Evolutionary conservation across 1,284 basidiomycete genomes (phyloP), one percentile per base, ranked within the genome.

Genomic region (Tausonia pullulans): DNA sequence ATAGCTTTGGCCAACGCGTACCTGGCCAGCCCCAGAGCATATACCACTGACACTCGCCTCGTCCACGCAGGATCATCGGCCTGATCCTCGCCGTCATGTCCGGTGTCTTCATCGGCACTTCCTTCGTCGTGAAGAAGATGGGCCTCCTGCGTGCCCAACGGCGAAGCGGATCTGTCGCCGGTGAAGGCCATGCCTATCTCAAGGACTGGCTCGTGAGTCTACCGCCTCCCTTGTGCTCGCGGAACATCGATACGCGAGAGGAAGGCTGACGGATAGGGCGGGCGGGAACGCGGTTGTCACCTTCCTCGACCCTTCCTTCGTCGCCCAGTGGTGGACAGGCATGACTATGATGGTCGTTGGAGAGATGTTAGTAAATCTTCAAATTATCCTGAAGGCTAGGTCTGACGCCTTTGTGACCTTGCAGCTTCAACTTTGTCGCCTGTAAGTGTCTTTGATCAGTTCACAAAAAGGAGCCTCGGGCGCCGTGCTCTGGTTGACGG

Each of bases 141-240:
- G 91, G 90, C 13, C 78, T 92, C 39, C 62, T 82, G 8, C 56
- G 67, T 10, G 70, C 76, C 49, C 75, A 77, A 81, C 71, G 80
- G 79, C 78, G 81, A 70, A 72, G 79, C 62, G 82, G 81, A 5
- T 80, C 79, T 53, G 79, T 78, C 10, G 86, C 90, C 0, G 95
- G 95, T 58, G 92, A 98, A 74, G 94, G 94, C 57, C 91, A 96
- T 67, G 90, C 83, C 10, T 98, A 98, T 78, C 84, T 98, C 74
- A 95, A 94, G 77, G 71, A 73, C 92, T 79, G 55, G 87, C 88
- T 49, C 9, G 48, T 14, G 27, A 27, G 27, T 27, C 27, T 27
- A 27, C 27, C 27, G 27, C 27, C 27, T 27, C 27, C 27, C 1
- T 27, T 2, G 27, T 27, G 27, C 27, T 27, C 27, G 27, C 27